Base-by-base conservation (phyloP, 768 basidiomycete species). In the Suillus subalutaceus region DNA sequence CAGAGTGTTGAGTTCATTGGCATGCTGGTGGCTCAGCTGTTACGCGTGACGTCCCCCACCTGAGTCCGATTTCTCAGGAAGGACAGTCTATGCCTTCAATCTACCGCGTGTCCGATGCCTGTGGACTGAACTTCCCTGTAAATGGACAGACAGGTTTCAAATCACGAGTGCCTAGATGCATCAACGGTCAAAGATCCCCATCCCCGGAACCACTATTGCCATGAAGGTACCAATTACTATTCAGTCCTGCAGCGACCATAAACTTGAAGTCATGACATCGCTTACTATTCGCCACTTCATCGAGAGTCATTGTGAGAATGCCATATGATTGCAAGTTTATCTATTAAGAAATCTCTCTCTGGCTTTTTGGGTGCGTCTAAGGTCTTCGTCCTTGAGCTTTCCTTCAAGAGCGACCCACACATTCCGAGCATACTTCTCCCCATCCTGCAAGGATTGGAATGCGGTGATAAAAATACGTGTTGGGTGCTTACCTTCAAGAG, bases 341-440 rank as follows among this genome's bases (percentile, higher is more conserved):
- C 75, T 68, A 16, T 71, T 63, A 10, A 75, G 73, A 48, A 90
- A 90, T 48, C 76, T 83, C 65, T 85, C 83, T 65, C 85, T 82
- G 15, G 86, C 86, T 71, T 88, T 90, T 67, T 86, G 80, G 52
- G 84, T 86, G 48, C 88, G 80, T 41, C 89, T 79, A 20, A 84
- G 57, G 66, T 89, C 86, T 70, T 90, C 91, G 10, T 89, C 89
- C 68, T 82, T 86, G 44, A 92, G 80, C 73, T 90, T 92, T 12
- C 74, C 71, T 65, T 92, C 87, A 52, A 94, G 72, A 0, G 87
- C 85, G 1, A 72, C 73, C 72, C 83, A 86, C 18, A 90, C 71
- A 18, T 86, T 84, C 43, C 78, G 78, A 0, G 90, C 91, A 71
- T 91, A 86, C 65, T 79, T 84, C 79, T 91, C 87, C 1, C 89